These are phyloP conservation scores for Amyloporia xantha DNA, from an alignment of 768 basidiomycete genomes.

Conservation along the genomic window DNA sequence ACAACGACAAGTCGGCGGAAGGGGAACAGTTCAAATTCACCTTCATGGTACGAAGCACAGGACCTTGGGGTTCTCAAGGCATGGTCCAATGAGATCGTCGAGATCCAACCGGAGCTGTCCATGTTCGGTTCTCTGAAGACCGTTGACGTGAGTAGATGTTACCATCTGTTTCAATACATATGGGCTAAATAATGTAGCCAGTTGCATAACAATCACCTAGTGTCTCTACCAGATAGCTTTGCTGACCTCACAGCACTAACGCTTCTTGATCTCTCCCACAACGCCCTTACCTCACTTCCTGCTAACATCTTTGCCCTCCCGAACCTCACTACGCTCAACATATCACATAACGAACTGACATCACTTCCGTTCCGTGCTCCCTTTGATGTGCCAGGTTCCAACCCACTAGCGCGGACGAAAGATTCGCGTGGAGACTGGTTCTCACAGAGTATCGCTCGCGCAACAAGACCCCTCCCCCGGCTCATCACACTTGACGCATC, in stretches of 20 bases:
- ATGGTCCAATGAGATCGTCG: slow-evolving; percentile 73
- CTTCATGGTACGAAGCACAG: slow-evolving; percentile 78
- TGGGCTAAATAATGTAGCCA: too few relatives aligned
- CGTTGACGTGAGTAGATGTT: slow-evolving; percentile 54
- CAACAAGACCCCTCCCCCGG: slow-evolving; percentile 57
- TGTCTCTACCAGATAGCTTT: slow-evolving; percentile 55
- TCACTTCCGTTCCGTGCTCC: slow-evolving; percentile 57
- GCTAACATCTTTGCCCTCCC: slow-evolving; percentile 62
- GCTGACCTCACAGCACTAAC: slow-evolving; percentile 63
- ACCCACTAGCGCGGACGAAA: slow-evolving; percentile 29
- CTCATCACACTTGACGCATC: slow-evolving; percentile 60
- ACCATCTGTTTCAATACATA: not conserved
- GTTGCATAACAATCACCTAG: slow-evolving; percentile 72
- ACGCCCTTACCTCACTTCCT: slow-evolving; percentile 58
- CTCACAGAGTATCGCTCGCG: slow-evolving; percentile 51
- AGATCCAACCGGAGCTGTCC: slow-evolving; percentile 77
- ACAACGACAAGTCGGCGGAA: slow-evolving; percentile 28
- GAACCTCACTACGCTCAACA: slow-evolving; percentile 54
- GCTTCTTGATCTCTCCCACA: slow-evolving; percentile 68
- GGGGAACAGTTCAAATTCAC: slow-evolving; percentile 36
- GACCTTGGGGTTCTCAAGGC: slow-evolving; percentile 72
- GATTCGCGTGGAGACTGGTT: slow-evolving; percentile 46
- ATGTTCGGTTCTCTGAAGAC: slow-evolving; percentile 79
- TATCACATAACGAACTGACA: slow-evolving; percentile 64
- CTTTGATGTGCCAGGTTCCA: slow-evolving; percentile 29